Base-by-base conservation (phyloP, 2,329 filamentous ascomycete species). In the Biscogniauxia marginata region DNA sequence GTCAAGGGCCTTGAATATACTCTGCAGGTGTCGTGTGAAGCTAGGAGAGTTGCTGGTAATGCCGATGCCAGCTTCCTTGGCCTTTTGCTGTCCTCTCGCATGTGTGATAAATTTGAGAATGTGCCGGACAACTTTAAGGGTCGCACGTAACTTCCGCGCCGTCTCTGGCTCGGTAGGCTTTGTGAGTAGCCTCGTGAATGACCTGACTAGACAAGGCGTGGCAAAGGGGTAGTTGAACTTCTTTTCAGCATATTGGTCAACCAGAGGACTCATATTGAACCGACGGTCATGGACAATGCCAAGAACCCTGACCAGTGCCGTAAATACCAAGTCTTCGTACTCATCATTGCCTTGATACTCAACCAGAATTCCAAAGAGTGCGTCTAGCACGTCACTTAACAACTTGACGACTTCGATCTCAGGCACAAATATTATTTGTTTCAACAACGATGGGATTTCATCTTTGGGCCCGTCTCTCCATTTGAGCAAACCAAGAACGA, bases 351-450 rank as follows among this genome's bases (percentile, higher is more conserved):
- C 91, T n/a, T 91, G 86, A 67, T 96, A 88, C 65, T 97, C 92
- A 24, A 96, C 90, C 23, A 98, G 78, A 23, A 97, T 92, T 5
- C 91, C 89, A 69, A 99, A 99, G 0, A 99, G 83, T 0, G 91
- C 86, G 71, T 96, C 91, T 52, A 99, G 88, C 1, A 98, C 92
- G 65, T 96, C 89, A 60, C 84, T 89, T 7, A 98, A 78, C 45
- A 98, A 82, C 76, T 98, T 99, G 60, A 99, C 95, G 30, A 99
- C 90, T 74, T 99, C 96, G 54, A 98, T 96, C 71, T 99, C 95
- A 0, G 95, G 90, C 0, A 99, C 93, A 63, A 98, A 98, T 19
- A 93, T 87, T 49, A 98, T 84, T 63, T 93, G 87, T 69, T 89
- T 89, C 45, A 99, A 76, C 0, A 96, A 77, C 21, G 85, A 81